Conservation (phyloP, 2,329 filamentous ascomycete species). For the Talaromyces sp. region DNA sequence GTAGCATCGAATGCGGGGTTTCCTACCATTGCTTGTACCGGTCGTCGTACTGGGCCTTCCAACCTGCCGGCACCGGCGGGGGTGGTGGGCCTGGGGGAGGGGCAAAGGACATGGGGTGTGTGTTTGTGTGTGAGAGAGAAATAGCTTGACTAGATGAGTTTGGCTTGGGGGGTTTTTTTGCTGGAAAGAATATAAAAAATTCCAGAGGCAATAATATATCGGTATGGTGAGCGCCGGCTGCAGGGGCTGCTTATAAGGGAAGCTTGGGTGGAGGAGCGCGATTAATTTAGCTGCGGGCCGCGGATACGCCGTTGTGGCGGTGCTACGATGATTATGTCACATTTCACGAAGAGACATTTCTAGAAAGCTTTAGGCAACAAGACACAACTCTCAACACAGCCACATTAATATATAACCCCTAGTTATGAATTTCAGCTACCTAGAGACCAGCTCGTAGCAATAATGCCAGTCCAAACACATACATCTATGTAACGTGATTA, state of each 20-base stretch:
- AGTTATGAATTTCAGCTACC: neutral
- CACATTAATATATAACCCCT: neutral
- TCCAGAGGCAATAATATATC: neutral
- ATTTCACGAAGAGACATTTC: neutral
- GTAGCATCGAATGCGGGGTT: neutral
- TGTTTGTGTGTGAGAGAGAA: neutral
- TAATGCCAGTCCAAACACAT: neutral
- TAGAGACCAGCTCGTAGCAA: neutral
- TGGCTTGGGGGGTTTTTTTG: neutral
- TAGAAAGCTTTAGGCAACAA: neutral
- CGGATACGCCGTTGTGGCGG: neutral
- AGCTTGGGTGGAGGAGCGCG: neutral
- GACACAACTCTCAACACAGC: neutral
- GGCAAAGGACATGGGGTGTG: slow-evolving; percentile 30
- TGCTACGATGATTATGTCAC: neutral
- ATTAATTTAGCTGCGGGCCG: neutral
- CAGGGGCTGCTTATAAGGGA: neutral
- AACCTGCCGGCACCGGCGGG: slow-evolving; percentile 67
- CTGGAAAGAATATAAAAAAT: neutral
- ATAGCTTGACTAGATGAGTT: neutral
- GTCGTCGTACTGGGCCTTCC: slow-evolving; percentile 79
- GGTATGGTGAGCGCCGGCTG: neutral
- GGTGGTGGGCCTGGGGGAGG: slow-evolving; percentile 51
- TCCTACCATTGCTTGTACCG: slow-evolving; percentile 77
- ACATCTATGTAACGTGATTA: neutral